phyloP scores from a whole-genome alignment of 1,139 yeast genomes.

The Yamadazyma dendronema region DNA sequence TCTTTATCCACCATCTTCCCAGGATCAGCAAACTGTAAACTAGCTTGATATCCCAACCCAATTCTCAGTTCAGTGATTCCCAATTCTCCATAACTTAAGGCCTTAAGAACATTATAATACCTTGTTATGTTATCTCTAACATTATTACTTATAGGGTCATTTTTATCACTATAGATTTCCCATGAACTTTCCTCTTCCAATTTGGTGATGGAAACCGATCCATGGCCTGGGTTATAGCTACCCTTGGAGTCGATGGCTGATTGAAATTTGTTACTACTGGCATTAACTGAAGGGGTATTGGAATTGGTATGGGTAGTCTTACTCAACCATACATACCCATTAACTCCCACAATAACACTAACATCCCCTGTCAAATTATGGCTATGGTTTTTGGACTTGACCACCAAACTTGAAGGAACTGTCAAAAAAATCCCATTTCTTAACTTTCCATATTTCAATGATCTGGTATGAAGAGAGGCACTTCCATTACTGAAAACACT shows the following conservation, averaged over 20 bases:
- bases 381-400: slow-evolving; percentile 83
- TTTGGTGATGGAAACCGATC: slow-evolving; percentile 71
- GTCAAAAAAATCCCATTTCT: slow-evolving; percentile 83
- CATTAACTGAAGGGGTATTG: slow-evolving; percentile 10
- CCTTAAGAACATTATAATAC: slow-evolving; percentile 79
- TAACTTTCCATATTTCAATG: slow-evolving; percentile 90
- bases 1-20: slow-evolving; percentile 76
- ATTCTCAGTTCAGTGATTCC: slow-evolving; percentile 84
- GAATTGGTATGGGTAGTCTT: slow-evolving; percentile 48
- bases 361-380: slow-evolving; percentile 89
- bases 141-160: slow-evolving; percentile 64
- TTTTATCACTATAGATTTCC: slow-evolving; percentile 92
- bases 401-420: slow-evolving; percentile 79
- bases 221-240: slow-evolving; percentile 56
- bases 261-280: slow-evolving; percentile 28
- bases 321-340: slow-evolving; percentile 91
- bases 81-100: slow-evolving; percentile 76
- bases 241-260: slow-evolving; percentile 44
- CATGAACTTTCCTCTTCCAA: slow-evolving; percentile 92
- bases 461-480: slow-evolving; percentile 92
- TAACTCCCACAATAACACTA: slow-evolving; percentile 86
- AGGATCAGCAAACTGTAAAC: slow-evolving; percentile 71
- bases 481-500: slow-evolving; percentile 85
- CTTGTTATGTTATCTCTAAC: slow-evolving; percentile 76
- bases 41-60: slow-evolving; percentile 82